These are phyloP conservation scores for Trichophyton mentagrophytes DNA, from an alignment of 2,329 filamentous ascomycete species.

Conservation along the genomic window DNA sequence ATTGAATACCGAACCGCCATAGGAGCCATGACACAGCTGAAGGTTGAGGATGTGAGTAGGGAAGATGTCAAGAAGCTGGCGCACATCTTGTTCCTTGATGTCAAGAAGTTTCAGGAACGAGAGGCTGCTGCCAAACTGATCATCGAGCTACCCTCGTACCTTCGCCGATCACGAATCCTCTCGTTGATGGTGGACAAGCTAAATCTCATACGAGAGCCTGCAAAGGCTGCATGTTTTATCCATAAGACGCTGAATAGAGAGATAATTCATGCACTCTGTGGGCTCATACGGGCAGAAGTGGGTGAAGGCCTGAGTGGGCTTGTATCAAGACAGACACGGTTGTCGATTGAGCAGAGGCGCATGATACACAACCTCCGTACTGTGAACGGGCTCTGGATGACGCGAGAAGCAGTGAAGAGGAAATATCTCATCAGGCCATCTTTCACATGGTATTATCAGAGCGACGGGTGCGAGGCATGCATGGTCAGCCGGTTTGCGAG, in stretches of 20 bases:
- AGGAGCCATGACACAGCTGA: neutral
- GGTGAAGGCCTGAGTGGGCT: conserved; percentile 15
- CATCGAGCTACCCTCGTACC: conserved; percentile 4
- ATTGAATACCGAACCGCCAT: no score
- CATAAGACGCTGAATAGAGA: conserved; percentile 15
- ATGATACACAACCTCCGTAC: conserved; percentile 17
- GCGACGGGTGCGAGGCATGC: conserved; percentile 27
- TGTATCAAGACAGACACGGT: conserved; percentile 8
- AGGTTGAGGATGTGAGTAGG: conserved; percentile 1
- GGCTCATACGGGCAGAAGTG: conserved; percentile 14
- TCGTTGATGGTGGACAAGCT: conserved; percentile 5
- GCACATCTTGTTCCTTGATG: conserved; percentile 2
- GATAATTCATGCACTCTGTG: conserved; percentile 12
- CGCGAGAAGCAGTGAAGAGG: conserved; percentile 7
- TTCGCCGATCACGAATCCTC: conserved; percentile 9
- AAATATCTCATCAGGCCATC: conserved; percentile 4
- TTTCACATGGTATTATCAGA: conserved; percentile 19
- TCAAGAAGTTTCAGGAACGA: neutral
- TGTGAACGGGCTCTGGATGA: conserved; percentile 24
- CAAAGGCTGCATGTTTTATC: conserved; percentile 8
- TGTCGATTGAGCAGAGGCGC: conserved; percentile 11
- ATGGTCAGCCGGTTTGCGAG: conserved; percentile 24
- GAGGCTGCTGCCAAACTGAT: neutral
- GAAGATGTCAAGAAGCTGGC: conserved; percentile 9
- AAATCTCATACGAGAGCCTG: neutral